Evolutionary conservation across 345 rosid genomes (phyloP).

Genomic region (Hibiscus tridactylites): DNA sequence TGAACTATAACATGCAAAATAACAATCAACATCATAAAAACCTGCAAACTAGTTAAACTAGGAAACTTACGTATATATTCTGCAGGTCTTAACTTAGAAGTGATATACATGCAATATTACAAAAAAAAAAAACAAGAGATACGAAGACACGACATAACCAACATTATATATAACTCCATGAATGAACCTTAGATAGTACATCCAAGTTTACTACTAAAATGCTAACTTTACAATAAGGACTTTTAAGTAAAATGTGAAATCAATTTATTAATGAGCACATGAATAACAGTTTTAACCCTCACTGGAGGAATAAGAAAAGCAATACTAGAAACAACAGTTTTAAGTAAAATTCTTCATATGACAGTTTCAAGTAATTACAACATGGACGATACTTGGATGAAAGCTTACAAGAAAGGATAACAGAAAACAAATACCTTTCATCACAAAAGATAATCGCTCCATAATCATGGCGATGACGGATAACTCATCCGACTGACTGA

Average conservation of each 20-base stretch:
- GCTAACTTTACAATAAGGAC: background rate
- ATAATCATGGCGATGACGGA: conserved; percentile 90
- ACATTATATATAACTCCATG: background rate
- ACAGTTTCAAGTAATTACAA: conserved; percentile 1
- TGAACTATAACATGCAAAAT: background rate
- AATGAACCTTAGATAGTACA: background rate
- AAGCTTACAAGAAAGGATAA: background rate
- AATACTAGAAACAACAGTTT: background rate
- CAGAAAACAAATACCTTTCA: conserved; percentile 52
- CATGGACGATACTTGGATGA: background rate
- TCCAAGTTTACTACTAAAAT: background rate
- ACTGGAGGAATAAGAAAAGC: background rate
- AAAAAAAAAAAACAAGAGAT: background rate
- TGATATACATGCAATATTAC: background rate
- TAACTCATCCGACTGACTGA: conserved; percentile 96
- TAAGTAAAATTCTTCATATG: background rate
- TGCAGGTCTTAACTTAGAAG: background rate
- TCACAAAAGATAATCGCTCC: conserved; percentile 90
- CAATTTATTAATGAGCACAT: background rate
- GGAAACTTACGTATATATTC: background rate
- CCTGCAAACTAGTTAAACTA: background rate
- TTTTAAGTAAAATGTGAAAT: background rate
- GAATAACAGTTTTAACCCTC: background rate
- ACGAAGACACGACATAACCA: background rate
- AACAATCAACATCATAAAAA: background rate